phyloP scores from a whole-genome alignment of 768 basidiomycete species.

The Russula brevipes region DNA sequence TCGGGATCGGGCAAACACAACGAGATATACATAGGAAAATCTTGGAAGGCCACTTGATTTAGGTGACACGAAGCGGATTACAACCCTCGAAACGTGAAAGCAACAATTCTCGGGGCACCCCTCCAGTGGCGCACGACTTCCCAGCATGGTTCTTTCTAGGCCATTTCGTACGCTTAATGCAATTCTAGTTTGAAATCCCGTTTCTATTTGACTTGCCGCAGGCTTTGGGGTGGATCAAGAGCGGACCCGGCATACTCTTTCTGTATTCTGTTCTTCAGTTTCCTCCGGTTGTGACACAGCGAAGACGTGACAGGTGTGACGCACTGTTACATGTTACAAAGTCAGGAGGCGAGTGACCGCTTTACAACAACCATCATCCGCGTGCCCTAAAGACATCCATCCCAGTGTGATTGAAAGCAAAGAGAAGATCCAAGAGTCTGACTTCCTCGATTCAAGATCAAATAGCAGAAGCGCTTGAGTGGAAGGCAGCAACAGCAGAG shows the following conservation, averaged over 20 bases:
- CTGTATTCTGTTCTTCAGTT: background rate
- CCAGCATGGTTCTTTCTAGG: background rate
- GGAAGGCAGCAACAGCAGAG: background rate
- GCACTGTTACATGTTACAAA: background rate
- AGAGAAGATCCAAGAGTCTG: slow-evolving; percentile 13
- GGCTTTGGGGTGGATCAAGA: background rate
- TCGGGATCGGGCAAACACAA: background rate
- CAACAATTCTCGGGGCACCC: slow-evolving; percentile 1
- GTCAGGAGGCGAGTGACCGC: background rate
- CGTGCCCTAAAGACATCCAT: slow-evolving; percentile 7
- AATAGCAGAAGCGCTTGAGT: background rate
- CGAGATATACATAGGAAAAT: background rate
- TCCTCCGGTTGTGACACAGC: background rate
- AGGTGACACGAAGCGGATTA: slow-evolving; percentile 4
- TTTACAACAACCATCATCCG: slow-evolving; percentile 1
- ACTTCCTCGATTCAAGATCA: background rate
- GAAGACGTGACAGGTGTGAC: slow-evolving; percentile 2
- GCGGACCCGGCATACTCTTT: slow-evolving; percentile 1
- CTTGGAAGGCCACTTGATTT: background rate
- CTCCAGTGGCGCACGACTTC: background rate
- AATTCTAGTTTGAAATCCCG: background rate
- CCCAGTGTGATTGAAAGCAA: slow-evolving; percentile 9
- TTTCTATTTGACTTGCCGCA: background rate
- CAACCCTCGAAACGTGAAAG: slow-evolving; percentile 7
- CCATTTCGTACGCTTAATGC: slow-evolving; percentile 1